Conservation (phyloP, 2,329 filamentous ascomycete genomes). For the Epichloe gansuensis region DNA sequence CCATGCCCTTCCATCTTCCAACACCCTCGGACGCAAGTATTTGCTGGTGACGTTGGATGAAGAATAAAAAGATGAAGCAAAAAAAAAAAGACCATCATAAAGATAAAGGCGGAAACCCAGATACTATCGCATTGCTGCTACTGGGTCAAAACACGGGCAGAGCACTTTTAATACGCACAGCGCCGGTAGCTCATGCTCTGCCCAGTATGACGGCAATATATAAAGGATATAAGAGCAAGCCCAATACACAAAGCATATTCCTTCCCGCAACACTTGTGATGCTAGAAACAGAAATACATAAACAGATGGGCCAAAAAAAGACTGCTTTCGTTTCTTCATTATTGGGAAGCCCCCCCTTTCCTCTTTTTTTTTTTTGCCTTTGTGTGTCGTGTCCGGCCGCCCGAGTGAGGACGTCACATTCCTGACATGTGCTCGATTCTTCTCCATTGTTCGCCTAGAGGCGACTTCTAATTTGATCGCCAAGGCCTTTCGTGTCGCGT, state of each 20-base stretch:
- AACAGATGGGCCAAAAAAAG: background rate
- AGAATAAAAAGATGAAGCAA: background rate
- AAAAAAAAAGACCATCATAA: background rate
- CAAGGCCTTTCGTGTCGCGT: background rate
- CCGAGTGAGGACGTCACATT: background rate
- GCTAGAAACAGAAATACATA: background rate
- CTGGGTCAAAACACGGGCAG: background rate
- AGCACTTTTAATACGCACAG: background rate
- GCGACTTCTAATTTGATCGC: background rate
- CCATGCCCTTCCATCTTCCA: background rate
- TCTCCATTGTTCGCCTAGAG: background rate
- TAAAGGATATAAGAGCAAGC: background rate
- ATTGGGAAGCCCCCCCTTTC: background rate
- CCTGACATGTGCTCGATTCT: background rate
- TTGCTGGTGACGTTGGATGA: background rate
- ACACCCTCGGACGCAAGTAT: too few species aligned
- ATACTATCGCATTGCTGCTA: background rate
- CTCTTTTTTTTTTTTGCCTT: background rate
- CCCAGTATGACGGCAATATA: background rate
- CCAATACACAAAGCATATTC: background rate
- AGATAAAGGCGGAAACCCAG: background rate
- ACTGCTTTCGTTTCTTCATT: conserved; percentile 1
- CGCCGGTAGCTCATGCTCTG: background rate
- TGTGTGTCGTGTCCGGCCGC: too few species aligned
- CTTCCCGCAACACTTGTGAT: background rate